Percentiles rank a stretch among this genome's conserved stretches.
These are phyloP conservation scores for Heterobasidion irregulare DNA, from an alignment of 1,284 basidiomycete species.

Conservation along the genomic window DNA sequence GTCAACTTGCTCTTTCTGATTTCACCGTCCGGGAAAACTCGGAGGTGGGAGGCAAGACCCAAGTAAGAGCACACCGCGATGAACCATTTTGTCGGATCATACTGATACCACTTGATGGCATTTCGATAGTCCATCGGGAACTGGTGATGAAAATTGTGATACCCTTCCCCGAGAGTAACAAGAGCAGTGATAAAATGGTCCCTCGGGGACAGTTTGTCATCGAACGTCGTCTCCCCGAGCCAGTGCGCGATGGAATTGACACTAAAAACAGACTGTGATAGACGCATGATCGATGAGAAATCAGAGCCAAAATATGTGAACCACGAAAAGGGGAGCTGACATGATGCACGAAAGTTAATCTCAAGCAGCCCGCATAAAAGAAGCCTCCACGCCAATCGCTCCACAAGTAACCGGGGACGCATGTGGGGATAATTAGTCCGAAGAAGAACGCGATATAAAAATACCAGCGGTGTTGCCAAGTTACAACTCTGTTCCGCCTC, in stretches of 20 bases:
- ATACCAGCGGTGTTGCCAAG: constrained; percentile 77
- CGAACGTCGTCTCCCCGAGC: constrained; percentile 78
- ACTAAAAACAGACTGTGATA: constrained; percentile 72
- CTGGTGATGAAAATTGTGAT: constrained; percentile 90
- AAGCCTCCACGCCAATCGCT: constrained; percentile 75
- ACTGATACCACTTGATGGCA: constrained; percentile 63
- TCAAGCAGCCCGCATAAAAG: constrained; percentile 70
- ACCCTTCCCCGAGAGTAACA: constrained; percentile 86
- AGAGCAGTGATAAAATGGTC: constrained; percentile 84
- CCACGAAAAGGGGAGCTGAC: constrained; percentile 32
- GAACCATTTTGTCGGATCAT: constrained; percentile 77
- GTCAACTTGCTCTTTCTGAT: constrained; percentile 74
- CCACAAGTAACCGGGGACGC: constrained; percentile 69
- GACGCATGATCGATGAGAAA: neutral
- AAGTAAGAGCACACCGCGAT: constrained; percentile 57
- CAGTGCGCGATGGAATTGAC: constrained; percentile 91
- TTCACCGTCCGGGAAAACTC: constrained; percentile 82
- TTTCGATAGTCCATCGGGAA: constrained; percentile 85
- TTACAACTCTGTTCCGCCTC: constrained; percentile 58
- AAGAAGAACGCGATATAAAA: constrained; percentile 29
- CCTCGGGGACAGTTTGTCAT: constrained; percentile 76
- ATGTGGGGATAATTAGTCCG: constrained; percentile 64
- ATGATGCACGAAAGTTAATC: constrained; percentile 66
- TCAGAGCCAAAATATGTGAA: neutral
- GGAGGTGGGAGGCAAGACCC: constrained; percentile 72